Evolutionary conservation across 495 filamentous ascomycete genomes (phyloP), one percentile per base, ranked within the genome.

Genomic region (Penicillium pancosmium): DNA sequence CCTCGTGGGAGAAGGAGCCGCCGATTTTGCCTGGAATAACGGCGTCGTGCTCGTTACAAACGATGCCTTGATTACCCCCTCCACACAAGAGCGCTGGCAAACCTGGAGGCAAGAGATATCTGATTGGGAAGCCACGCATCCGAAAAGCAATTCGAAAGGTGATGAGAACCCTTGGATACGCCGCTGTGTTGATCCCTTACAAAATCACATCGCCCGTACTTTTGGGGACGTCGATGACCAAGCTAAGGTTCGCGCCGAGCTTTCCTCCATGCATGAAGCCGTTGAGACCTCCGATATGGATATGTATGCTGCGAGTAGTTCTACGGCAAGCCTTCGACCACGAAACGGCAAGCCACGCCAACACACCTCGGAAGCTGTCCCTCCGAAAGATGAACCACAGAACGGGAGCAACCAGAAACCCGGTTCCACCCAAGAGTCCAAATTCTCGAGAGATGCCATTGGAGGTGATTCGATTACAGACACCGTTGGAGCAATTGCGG

Each of bases 401-500:
- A 50, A 12, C n/a, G 11, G 11, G 11, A 5, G n/a, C 19, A 5
- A 33, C 9, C 12, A 19, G 52, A 2, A 15, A 13, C 13, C 13
- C 13, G 7, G 44, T n/a, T 38, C 36, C 5, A 13, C 12, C 36
- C 16, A 44, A 16, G 41, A 19, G 4, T n/a, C 41, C 16, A 16
- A 4, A 3, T 44, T n/a, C n/a, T 16, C 5, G 16, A 13, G 7
- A 44, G 3, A 9, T 21, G 50, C 55, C 2, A 47, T 51, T 2
- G 56, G 56, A 19, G 46, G 46, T 8, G 86, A 88, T 64, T 50
- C 62, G 15, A 87, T 98, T 56, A 95, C 88, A 4, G 94, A 98
- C 74, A 98, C 94, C 3, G 91, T 98, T 36, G 94, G 94, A 9
- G 95, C 91, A 18, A 94, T 98, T 63, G 95, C 92, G 43, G 84